These are phyloP conservation scores for Trichoderma asperellum DNA, from an alignment of 2,329 filamentous ascomycete species.

Conservation along the genomic window DNA sequence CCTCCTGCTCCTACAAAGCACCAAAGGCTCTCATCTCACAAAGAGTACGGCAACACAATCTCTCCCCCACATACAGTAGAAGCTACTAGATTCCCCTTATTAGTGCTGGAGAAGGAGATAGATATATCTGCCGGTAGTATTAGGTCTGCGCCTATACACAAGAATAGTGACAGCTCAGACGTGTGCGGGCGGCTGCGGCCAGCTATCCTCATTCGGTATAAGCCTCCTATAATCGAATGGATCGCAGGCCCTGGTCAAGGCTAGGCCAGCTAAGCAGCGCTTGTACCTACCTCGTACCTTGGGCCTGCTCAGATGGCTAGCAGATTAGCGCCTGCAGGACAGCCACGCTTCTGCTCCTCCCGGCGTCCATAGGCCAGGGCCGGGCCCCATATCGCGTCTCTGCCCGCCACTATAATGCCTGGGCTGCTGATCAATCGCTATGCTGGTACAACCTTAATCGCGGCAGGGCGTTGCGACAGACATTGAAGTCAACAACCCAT, in stretches of 20 bases:
- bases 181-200: conserved; percentile 14
- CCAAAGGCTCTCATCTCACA: not conserved
- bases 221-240: not conserved
- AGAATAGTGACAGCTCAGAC: conserved; percentile 23
- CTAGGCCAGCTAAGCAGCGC: conserved; percentile 1
- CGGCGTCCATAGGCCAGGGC: conserved; percentile 21
- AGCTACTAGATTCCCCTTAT: not conserved
- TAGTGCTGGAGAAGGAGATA: not conserved
- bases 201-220: not conserved
- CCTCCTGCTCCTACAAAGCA: not conserved
- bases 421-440: conserved; percentile 20
- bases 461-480: not conserved
- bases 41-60: not conserved
- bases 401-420: conserved; percentile 5
- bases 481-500: not conserved
- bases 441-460: conserved; percentile 23
- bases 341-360: conserved; percentile 20
- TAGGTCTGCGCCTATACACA: not conserved
- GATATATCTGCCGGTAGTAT: not conserved
- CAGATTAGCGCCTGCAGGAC: conserved; percentile 26
- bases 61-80: not conserved
- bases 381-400: conserved; percentile 10
- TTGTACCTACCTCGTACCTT: conserved; percentile 4
- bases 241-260: conserved; percentile 10
- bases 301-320: not conserved